phyloP scores from a whole-genome alignment of 2,329 filamentous ascomycete genomes.

The Clarireedia monteithiana region DNA sequence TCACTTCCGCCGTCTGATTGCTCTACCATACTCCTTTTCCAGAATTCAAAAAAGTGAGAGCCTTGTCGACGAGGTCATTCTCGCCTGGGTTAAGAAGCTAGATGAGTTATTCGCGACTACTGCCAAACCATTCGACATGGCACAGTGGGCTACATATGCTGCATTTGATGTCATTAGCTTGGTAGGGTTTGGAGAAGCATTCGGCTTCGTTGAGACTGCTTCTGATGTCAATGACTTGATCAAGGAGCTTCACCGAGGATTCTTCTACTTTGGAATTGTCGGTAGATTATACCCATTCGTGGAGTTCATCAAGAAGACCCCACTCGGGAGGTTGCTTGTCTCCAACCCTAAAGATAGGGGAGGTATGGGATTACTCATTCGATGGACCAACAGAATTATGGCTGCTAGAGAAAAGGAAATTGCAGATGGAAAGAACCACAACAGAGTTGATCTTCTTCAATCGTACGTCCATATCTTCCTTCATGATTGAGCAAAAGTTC shows the following conservation, averaged over 20 bases:
- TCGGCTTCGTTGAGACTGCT: slow-evolving; percentile 47
- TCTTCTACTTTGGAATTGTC: slow-evolving; percentile 34
- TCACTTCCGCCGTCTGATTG: slow-evolving; percentile 45
- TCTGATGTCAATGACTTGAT: slow-evolving; percentile 46
- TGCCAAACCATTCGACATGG: slow-evolving; percentile 43
- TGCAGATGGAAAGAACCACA: slow-evolving; percentile 35
- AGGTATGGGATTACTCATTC: slow-evolving; percentile 49
- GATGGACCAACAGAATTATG: slow-evolving; percentile 48
- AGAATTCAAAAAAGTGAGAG: slow-evolving; percentile 54
- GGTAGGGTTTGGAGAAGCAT: slow-evolving; percentile 46
- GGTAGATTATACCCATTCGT: slow-evolving; percentile 43
- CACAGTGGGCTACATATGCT: slow-evolving; percentile 40
- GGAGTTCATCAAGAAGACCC: slow-evolving; percentile 46
- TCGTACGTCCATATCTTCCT: slow-evolving; percentile 27
- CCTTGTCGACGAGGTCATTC: slow-evolving; percentile 42
- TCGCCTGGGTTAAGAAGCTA: slow-evolving; percentile 42
- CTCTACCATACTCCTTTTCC: slow-evolving; percentile 43
- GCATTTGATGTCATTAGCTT: slow-evolving; percentile 51
- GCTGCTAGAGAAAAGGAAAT: slow-evolving; percentile 40
- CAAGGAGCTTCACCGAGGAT: slow-evolving; percentile 41
- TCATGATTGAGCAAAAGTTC: background rate
- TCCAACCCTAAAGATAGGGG: slow-evolving; percentile 44
- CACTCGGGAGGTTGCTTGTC: slow-evolving; percentile 43
- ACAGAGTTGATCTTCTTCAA: slow-evolving; percentile 45
- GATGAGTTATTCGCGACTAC: slow-evolving; percentile 37